Evolutionary conservation across 345 rosid genomes (phyloP), one percentile per base, ranked within the genome.

Genomic region (Lepidium didymum): DNA sequence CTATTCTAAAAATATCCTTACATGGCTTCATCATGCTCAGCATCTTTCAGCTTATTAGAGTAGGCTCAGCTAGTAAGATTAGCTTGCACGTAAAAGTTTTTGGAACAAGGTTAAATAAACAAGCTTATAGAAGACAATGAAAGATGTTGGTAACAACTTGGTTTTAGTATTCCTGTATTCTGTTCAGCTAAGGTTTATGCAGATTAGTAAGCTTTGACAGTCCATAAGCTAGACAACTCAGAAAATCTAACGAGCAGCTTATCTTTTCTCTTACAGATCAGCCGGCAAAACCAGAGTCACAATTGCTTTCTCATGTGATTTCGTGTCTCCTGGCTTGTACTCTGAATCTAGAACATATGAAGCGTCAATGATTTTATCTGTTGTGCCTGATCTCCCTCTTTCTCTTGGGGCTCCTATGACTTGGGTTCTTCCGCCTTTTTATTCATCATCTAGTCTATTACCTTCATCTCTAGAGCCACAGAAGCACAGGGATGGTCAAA

Each of bases 341-440:
- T 83, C 84, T 36, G 79, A 81, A 68, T 80, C 96, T 27, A 90
- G 83, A 82, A 60, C 78, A 47, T 92, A 92, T 59, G 75, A 77
- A 75, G 88, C 96, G 59, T 83, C 89, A 27, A 12, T 80, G 45
- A 74, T 77, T 23, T 56, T 92, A 66, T 77, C 79, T 10, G 97
- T 90, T 79, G 86, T 86, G 70, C 81, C 98, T 67, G 84, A 81
- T 79, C 90, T 89, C 68, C 98, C 96, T 62, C 88, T 92, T 74
- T 81, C 91, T 36, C 98, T 85, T 61, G 98, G 98, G 59, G 80
- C 62, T 67, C 91, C 90, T 53, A 78, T 86, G 64, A 88, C 98
- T 69, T 90, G 98, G 98, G 55, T 90, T 77, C 87, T 92, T 64
- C 98, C 98, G 37, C 93, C 98, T 18, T 79, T 80, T 61, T 92